Evolutionary conservation across 164 flowering plant genomes (phyloP).

Genomic region (Piper betle): DNA sequence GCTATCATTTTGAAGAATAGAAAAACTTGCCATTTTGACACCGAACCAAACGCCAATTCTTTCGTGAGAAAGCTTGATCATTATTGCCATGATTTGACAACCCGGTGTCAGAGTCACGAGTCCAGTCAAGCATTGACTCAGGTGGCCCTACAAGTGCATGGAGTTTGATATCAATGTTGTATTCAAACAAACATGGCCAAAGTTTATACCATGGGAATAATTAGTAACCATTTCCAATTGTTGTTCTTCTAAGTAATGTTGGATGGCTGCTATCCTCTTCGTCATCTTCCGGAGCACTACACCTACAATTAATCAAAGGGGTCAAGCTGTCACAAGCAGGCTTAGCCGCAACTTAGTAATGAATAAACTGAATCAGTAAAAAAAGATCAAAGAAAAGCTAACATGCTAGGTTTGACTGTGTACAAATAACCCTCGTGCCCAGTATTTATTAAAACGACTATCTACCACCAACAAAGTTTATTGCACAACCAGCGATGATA

Average conservation of each 20-base stretch:
- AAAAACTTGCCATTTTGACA: constrained; percentile 74
- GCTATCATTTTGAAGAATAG: neutral
- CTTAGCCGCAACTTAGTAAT: neutral
- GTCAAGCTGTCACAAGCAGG: neutral
- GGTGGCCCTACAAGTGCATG: constrained; percentile 57
- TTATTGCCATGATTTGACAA: constrained; percentile 51
- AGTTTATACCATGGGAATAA: neutral
- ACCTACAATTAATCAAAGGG: constrained; percentile 32
- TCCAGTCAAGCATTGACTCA: constrained; percentile 90
- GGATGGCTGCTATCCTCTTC: constrained; percentile 51
- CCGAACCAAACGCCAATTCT: constrained; percentile 95
- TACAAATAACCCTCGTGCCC: no score
- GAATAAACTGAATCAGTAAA: neutral
- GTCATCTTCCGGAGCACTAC: constrained; percentile 74
- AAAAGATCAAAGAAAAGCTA: neutral
- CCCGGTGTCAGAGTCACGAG: constrained; percentile 64
- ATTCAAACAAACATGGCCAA: neutral
- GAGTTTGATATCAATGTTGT: neutral
- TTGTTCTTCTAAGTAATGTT: constrained; percentile 61
- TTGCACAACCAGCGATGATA: no score
- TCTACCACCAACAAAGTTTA: no score
- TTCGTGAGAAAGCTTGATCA: constrained; percentile 78
- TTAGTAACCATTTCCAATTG: constrained; percentile 86
- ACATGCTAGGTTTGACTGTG: neutral
- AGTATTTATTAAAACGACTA: no score